These are phyloP conservation scores for Cryphonectria radicalis DNA, from an alignment of 2,329 filamentous ascomycete species.

Conservation along the genomic window DNA sequence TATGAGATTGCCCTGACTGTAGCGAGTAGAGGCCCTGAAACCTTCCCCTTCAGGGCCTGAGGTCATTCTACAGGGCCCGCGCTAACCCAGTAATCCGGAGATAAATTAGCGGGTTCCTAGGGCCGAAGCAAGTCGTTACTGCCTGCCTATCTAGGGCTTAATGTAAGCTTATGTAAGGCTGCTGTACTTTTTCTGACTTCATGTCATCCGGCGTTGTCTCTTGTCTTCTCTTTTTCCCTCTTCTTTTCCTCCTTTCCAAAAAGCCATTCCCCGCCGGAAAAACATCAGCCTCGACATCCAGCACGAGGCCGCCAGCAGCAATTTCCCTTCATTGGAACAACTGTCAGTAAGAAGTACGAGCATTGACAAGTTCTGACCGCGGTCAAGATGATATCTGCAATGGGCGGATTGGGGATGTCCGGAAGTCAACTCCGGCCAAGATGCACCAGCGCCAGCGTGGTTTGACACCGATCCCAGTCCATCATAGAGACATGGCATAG, in stretches of 20 bases:
- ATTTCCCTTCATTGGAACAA: neutral
- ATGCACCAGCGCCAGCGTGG: conserved; percentile 17
- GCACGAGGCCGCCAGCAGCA: neutral
- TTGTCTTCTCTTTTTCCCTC: conserved; percentile 23
- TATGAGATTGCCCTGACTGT: neutral
- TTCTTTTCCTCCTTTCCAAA: no score
- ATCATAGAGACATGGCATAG: neutral
- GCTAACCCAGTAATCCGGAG: neutral
- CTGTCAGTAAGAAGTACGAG: neutral
- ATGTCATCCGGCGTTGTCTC: conserved; percentile 46
- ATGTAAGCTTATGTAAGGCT: conserved; percentile 25
- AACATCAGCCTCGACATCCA: neutral
- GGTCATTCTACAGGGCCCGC: neutral
- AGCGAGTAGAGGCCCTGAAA: neutral
- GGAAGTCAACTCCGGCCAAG: conserved; percentile 22
- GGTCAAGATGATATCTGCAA: neutral
- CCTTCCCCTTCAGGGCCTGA: neutral
- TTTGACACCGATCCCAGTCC: neutral
- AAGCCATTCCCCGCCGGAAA: neutral
- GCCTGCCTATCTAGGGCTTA: neutral
- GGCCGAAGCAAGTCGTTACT: neutral
- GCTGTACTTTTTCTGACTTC: conserved; percentile 41
- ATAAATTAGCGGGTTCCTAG: neutral
- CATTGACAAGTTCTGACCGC: neutral
- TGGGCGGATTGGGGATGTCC: conserved; percentile 31